Base-by-base conservation (phyloP, 1,284 basidiomycete species). In the Ustilago bromivora region DNA sequence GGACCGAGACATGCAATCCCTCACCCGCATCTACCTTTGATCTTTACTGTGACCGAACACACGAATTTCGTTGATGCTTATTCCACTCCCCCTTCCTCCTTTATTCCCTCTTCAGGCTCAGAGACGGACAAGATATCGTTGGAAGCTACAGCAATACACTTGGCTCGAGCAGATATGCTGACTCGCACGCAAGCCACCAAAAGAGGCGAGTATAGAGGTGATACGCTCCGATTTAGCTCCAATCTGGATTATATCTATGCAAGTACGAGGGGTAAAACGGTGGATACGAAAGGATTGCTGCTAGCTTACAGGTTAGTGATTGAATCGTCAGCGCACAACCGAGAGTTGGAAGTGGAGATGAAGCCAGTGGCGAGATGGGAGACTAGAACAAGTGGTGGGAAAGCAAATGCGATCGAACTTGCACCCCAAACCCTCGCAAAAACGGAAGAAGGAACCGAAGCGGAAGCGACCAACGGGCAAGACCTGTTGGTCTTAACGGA, bases 381-480 rank as follows among this genome's bases (percentile, higher is more conserved):
- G 15, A 85, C 83, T 2, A 67, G 78, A 8, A 85, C 74, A 1
- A 71, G 67, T 41, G 83, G 83, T 15, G 83, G 83, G 1, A 85
- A 85, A 59, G 83, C 83, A 15, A 85, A 85, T 56, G 83, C 83
- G 0, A 82, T 84, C 58, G 83, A 85, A 49, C 67, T 79, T 32
- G 67, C 78, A 19, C 32, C 28, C 6, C 15, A 28, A 28, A 28
- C 23, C 23, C 23, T 28, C 23, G 23, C 23, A 28, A 28, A 28
- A 28, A 28, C 19, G 9, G 3, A 19, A 17, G 11, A 34, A 32
- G 46, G 54, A 63, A 81, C 80, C 51, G 63, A 77, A 47, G 9
- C 8, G 6, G 65, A 65, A 38, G 43, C 52, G 23, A 2, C 23
- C 23, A 28, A 28, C 23, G 23, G 23, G 23, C 23, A 28, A 28